Percentiles rank a stretch among this genome's conserved stretches.
phyloP scores from a whole-genome alignment of 1,139 yeast genomes.

The Arxiozyma bovina region DNA sequence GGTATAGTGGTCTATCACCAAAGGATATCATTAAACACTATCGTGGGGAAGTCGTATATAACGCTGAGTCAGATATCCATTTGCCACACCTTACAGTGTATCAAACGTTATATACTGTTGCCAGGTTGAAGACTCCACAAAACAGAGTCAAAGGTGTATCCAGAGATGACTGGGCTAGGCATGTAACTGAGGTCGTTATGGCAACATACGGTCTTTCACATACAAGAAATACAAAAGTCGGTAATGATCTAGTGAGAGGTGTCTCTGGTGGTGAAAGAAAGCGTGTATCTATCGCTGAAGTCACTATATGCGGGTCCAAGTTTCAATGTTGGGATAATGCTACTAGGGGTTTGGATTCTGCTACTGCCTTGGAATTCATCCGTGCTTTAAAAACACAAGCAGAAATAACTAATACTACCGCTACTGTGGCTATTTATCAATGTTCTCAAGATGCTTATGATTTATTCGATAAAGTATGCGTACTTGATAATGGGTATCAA shows the following conservation, averaged over 20 bases:
- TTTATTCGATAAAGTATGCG: slow-evolving; percentile 29
- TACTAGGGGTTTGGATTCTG: slow-evolving; percentile 67
- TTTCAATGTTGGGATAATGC: slow-evolving; percentile 70
- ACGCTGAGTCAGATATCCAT: slow-evolving; percentile 53
- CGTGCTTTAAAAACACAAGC: slow-evolving; percentile 61
- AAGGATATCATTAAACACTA: slow-evolving; percentile 42
- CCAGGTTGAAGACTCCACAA: slow-evolving; percentile 55
- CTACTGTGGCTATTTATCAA: slow-evolving; percentile 74
- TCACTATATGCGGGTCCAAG: slow-evolving; percentile 61
- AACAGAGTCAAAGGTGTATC: slow-evolving; percentile 53
- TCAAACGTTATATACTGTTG: slow-evolving; percentile 58
- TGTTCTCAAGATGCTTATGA: slow-evolving; percentile 35
- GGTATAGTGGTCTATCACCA: slow-evolving; percentile 44
- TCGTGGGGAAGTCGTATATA: slow-evolving; percentile 64
- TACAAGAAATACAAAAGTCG: slow-evolving; percentile 44
- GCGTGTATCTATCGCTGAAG: slow-evolving; percentile 25
- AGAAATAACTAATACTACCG: slow-evolving; percentile 47
- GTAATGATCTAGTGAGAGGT: slow-evolving; percentile 12
- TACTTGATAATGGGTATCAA: slow-evolving; percentile 70
- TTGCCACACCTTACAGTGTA: slow-evolving; percentile 42
- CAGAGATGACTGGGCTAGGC: slow-evolving; percentile 50
- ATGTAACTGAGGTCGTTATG: slow-evolving; percentile 59
- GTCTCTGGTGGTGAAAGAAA: slow-evolving; percentile 15
- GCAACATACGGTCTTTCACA: slow-evolving; percentile 66
- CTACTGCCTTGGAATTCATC: slow-evolving; percentile 68